These are phyloP conservation scores for Erucastrum elatum DNA, from an alignment of 345 rosid genomes.

Conservation along the genomic window DNA sequence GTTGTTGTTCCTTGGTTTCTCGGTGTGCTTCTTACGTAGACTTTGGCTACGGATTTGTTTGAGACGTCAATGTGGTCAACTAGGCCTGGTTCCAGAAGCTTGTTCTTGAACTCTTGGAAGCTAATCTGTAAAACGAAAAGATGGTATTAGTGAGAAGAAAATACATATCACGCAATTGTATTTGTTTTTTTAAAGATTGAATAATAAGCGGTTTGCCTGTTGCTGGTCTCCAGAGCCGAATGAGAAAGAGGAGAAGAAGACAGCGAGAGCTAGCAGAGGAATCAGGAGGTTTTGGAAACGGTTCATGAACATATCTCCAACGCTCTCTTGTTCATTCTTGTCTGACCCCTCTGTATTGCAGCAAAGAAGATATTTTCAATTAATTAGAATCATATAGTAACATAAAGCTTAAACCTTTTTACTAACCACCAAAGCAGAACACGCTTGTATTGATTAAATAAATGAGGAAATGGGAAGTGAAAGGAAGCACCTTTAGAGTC, in stretches of 20 bases:
- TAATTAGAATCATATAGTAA: conserved; percentile 4
- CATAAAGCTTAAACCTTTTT: background rate
- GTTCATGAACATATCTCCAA: conserved; percentile 51
- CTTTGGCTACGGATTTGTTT: conserved; percentile 89
- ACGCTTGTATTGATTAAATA: too few species aligned
- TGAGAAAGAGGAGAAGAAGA: conserved; percentile 51
- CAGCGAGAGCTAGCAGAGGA: conserved; percentile 58
- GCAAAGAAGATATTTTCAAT: background rate
- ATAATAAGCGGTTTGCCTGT: conserved; percentile 52
- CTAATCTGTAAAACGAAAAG: conserved; percentile 61
- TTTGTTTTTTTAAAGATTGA: background rate
- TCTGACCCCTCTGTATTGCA: conserved; percentile 72
- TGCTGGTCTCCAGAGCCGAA: conserved; percentile 55
- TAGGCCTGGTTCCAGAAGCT: conserved; percentile 86
- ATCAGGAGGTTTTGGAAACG: conserved; percentile 52
- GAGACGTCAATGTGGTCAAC: conserved; percentile 91
- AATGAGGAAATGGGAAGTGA: background rate
- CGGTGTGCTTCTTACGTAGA: conserved; percentile 63
- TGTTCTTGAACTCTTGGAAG: conserved; percentile 95
- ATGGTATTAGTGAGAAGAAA: background rate
- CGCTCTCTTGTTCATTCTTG: conserved; percentile 50
- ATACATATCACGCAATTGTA: background rate
- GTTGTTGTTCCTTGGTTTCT: conserved; percentile 39
- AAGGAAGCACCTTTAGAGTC: conserved; percentile 65
- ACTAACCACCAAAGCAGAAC: background rate